Evolutionary conservation across 495 filamentous ascomycete species (phyloP), one percentile per base, ranked within the genome.

Genomic region (Xylaria scruposa): DNA sequence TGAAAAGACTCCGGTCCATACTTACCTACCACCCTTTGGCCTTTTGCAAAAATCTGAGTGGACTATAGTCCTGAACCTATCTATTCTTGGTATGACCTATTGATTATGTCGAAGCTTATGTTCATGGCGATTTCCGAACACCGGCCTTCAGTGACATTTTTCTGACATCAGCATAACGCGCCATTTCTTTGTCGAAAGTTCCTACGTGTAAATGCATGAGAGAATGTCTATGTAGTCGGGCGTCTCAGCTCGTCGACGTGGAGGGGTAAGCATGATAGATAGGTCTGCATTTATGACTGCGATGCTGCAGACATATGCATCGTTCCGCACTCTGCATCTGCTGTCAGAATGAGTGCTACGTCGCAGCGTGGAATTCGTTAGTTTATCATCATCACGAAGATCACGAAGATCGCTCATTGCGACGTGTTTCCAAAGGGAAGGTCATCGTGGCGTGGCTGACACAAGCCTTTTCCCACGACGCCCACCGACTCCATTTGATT

Each of bases 91-190:
- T 17, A 62, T 62, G 60, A 62, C 60, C 60, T 21, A 42, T 62
- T 12, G n/a, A 26, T 62, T 44, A 24, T 29, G 60, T 17, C 60
- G n/a, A 29, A 42, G 24, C 9, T 49, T 15, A 26, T 67, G 31
- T 38, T 40, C 9, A 24, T 21, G 24, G 21, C 21, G 49, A 47
- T n/a, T 40, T 42, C 51, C 7, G 47, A 40, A 17, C 29, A 24
- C 29, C n/a, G 40, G 7, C 6, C 12, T 36, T 33, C 53, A 59
- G 31, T 66, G 61, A 66, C 40, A 66, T 21, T 46, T 12, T 19
- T 70, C 68, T 64, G 70, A 67, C 70, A 71, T 71, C 70, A 71
- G 70, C 70, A 33, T 10, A n/a, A 64, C 49, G 65, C 31, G 17
- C 44, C 2, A 17, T 44, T 51, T 67, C 33, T 51, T 49, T 38